Conservation (phyloP, 257 asterid genomes). For the Vinca minor region DNA sequence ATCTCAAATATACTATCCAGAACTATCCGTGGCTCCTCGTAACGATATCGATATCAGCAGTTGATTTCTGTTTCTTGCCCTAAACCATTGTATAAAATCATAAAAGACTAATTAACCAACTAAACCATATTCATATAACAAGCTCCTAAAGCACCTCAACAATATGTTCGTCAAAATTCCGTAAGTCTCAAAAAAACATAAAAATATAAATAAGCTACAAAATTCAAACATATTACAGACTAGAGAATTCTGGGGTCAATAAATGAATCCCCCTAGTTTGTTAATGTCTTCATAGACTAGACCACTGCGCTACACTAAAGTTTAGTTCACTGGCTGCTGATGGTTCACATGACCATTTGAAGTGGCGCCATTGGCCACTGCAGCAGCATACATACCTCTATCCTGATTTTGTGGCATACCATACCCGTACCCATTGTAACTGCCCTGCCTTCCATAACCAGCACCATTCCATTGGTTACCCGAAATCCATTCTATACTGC, state of each 20-base stretch:
- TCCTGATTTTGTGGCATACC: conserved; percentile 27
- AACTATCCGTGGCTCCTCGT: too few species aligned
- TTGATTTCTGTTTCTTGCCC: neutral
- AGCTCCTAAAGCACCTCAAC: conserved; percentile 3
- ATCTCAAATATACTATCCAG: too few species aligned
- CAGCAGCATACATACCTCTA: conserved; percentile 28
- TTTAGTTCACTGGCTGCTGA: conserved; percentile 66
- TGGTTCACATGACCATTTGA: conserved; percentile 63
- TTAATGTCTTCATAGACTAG: conserved; percentile 23
- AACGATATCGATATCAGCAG: neutral
- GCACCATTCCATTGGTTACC: conserved; percentile 55
- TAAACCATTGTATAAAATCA: neutral
- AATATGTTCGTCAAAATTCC: conserved; percentile 14
- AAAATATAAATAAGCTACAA: conserved; percentile 46
- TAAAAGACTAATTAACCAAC: neutral
- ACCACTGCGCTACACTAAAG: conserved; percentile 13
- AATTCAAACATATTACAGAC: conserved; percentile 38
- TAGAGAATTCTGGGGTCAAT: conserved; percentile 16
- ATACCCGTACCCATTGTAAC: conserved; percentile 67
- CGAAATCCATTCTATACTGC: conserved; percentile 58
- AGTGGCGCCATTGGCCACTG: conserved; percentile 42
- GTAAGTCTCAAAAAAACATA: conserved; percentile 1
- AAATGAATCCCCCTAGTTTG: conserved; percentile 26
- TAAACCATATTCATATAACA: neutral
- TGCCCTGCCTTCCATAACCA: conserved; percentile 60